Evolutionary conservation across 352 stramenopile genomes (phyloP).

Genomic region (Phytophthora agathidicida): DNA sequence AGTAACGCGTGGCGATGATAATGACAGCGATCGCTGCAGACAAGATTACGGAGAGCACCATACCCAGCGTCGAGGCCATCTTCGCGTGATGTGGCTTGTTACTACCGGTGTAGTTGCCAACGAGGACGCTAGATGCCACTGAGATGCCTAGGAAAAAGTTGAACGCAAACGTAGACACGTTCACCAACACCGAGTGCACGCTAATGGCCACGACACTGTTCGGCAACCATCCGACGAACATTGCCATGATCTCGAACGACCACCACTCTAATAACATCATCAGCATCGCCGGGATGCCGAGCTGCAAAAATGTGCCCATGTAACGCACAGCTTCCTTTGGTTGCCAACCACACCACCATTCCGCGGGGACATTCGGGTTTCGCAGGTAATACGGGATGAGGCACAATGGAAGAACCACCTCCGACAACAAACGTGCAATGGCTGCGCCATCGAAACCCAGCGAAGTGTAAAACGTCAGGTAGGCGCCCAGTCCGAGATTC

Average conservation of each 20-base stretch:
- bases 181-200: slow-evolving; percentile 76
- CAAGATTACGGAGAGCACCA: slow-evolving; percentile 57
- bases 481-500: slow-evolving; percentile 75
- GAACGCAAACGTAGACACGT: slow-evolving; percentile 68
- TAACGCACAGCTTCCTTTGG: slow-evolving; percentile 48
- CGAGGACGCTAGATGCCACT: slow-evolving; percentile 81
- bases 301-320: slow-evolving; percentile 65
- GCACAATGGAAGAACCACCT: slow-evolving; percentile 56
- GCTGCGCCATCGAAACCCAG: slow-evolving; percentile 81
- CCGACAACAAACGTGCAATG: slow-evolving; percentile 69
- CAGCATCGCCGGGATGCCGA: slow-evolving; percentile 73
- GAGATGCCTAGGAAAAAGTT: slow-evolving; percentile 85
- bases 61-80: slow-evolving; percentile 70
- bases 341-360: slow-evolving; percentile 80
- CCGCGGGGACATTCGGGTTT: slow-evolving; percentile 42
- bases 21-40: slow-evolving; percentile 46
- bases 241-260: slow-evolving; percentile 83
- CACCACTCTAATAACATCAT: slow-evolving; percentile 85
- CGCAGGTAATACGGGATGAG: slow-evolving; percentile 76
- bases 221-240: slow-evolving; percentile 63
- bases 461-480: slow-evolving; percentile 82
- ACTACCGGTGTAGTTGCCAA: slow-evolving; percentile 80
- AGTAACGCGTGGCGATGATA: slow-evolving; percentile 49
- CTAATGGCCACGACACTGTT: slow-evolving; percentile 72
- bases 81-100: slow-evolving; percentile 88